Percentiles rank a stretch among this genome's conserved stretches.
These are phyloP conservation scores for Mycena galericulata DNA, from an alignment of 768 basidiomycete species.

Conservation along the genomic window DNA sequence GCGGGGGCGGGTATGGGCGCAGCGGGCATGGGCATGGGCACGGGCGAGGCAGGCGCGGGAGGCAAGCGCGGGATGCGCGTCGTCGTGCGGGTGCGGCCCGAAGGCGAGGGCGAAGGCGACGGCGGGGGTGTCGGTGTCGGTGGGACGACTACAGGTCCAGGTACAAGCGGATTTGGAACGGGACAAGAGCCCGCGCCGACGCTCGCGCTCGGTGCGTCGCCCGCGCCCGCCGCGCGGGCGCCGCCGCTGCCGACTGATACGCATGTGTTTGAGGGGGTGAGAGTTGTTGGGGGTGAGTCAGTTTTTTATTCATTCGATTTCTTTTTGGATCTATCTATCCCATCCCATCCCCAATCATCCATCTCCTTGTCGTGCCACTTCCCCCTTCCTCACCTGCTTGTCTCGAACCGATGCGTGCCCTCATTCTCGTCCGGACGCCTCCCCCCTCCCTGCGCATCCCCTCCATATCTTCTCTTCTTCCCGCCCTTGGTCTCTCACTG, in stretches of 20 bases:
- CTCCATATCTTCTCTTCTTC: not conserved
- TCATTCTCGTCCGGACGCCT: not conserved
- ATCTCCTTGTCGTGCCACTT: not conserved
- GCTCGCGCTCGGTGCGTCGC: conserved; percentile 54
- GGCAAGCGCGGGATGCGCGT: conserved; percentile 37
- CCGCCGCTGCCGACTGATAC: conserved; percentile 59
- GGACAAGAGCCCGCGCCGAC: conserved; percentile 33
- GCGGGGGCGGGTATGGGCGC: too few species aligned
- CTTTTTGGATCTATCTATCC: not conserved
- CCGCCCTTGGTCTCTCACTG: not conserved
- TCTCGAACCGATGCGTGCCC: not conserved
- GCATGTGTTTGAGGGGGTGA: conserved; percentile 74
- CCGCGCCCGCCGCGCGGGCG: conserved; percentile 52
- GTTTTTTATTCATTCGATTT: not conserved
- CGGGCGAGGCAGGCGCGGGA: not conserved
- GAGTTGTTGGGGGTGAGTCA: conserved; percentile 62
- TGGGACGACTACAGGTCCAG: not conserved
- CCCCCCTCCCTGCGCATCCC: not conserved
- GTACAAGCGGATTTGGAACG: conserved; percentile 5
- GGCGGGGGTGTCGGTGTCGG: not conserved
- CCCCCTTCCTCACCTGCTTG: not conserved
- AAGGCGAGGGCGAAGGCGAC: conserved; percentile 4
- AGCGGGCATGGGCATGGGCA: too few species aligned
- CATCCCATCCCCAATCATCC: too few species aligned
- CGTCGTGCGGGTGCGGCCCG: conserved; percentile 35